Base-by-base conservation (phyloP, 176 grass and related monocot genomes). In the Pontederia paniculata region DNA sequence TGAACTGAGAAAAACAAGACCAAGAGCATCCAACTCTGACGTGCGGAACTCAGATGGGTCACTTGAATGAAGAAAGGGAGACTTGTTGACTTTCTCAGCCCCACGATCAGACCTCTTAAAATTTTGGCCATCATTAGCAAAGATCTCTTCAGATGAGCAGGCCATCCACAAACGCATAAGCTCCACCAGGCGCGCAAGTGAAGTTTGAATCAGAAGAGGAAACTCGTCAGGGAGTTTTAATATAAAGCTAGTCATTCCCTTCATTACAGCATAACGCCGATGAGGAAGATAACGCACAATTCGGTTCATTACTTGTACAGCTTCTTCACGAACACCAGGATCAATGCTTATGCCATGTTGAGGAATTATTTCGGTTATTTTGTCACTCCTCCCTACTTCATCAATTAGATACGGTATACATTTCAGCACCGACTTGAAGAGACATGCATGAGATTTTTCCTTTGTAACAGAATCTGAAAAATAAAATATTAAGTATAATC, bases 401-500 rank as follows among this genome's bases (percentile, higher is more conserved):
- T 97, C 93, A 65, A 97, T 97, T 69, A 97, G 73, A 77, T 97
- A 78, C 0, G 93, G 93, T 62, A 97, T 97, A 69, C 93, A 97
- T 77, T 97, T 90, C 51, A 97, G 86, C 45, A 90, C 93, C 57
- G 93, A 90, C 68, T 86, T 86, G 65, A 97, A 97, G 47, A 97
- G 86, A 74, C 79, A 78, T 45, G 79, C 93, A 69, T 84, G 86
- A 74, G 86, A 90, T 80, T 90, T 97, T 70, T 97, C 93, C 80
- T 97, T 97, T 9, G 72, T 88, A 64, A 83, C 86, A 72, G 81
- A 81, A 76, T 90, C 88, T 94, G 81, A 66, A 79, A 78, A 77
- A 17, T 59, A 22, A 49, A 45, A 28, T 59, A 57, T 60, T 56
- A 76, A 21, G 17, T 55, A n/a, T n/a, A 5, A 23, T 50, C 21